A percentile compares a stretch with the other conserved stretches of the same genome.
These are phyloP conservation scores for Dichomitus squalens DNA, from an alignment of 1,284 basidiomycete genomes.

Conservation along the genomic window DNA sequence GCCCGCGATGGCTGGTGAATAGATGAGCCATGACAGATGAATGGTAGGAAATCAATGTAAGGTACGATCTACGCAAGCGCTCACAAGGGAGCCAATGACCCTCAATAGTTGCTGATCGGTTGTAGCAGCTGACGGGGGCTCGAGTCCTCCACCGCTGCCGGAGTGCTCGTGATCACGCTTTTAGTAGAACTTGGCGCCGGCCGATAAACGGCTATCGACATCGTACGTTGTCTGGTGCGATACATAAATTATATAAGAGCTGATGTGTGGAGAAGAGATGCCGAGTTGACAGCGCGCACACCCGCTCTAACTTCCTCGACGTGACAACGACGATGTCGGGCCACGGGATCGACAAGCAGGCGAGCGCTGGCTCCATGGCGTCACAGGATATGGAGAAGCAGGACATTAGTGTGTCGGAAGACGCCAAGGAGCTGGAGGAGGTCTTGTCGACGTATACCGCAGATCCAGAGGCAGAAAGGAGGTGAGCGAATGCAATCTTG, in stretches of 20 bases:
- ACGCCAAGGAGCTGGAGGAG: not conserved
- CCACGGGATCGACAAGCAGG: not conserved
- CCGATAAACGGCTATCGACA: not conserved
- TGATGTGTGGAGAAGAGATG: not conserved
- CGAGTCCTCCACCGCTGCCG: not conserved
- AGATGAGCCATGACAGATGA: too few relatives aligned
- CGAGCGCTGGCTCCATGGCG: too few relatives aligned
- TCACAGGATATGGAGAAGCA: conserved; percentile 3
- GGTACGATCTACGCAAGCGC: too few relatives aligned
- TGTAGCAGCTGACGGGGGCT: not conserved
- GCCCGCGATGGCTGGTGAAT: too few relatives aligned
- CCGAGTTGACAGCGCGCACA: not conserved
- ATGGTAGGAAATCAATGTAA: too few relatives aligned
- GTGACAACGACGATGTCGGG: not conserved
- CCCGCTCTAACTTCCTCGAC: not conserved
- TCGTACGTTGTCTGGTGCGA: not conserved
- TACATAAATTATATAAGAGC: not conserved
- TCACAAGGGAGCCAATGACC: too few relatives aligned
- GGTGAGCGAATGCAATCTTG: not conserved
- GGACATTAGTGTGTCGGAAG: not conserved
- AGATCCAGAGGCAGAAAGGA: not conserved
- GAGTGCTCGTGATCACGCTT: not conserved
- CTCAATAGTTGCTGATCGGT: too few relatives aligned
- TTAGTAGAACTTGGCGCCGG: too few relatives aligned
- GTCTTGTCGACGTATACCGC: not conserved